phyloP scores from a whole-genome alignment of 345 rosid genomes.

The Litchi chinensis region DNA sequence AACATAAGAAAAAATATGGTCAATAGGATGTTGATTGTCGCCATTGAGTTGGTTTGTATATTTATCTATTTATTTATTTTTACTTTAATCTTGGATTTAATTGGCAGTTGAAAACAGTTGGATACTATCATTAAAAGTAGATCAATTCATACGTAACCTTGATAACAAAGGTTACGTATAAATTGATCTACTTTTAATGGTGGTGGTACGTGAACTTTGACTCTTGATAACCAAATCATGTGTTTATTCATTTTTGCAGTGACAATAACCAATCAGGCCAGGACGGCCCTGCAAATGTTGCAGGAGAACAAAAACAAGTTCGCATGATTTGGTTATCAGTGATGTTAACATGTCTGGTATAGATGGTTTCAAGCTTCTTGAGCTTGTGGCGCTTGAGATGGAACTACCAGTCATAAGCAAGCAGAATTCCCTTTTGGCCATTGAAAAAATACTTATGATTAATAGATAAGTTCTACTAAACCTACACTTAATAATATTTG shows the following conservation, averaged over 20 bases:
- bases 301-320: conserved; percentile 53
- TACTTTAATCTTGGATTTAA: not conserved
- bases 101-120: conserved; percentile 7
- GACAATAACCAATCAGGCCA: conserved; percentile 58
- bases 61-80: no score
- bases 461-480: no score
- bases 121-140: no score
- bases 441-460: no score
- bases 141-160: no score
- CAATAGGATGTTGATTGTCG: not conserved
- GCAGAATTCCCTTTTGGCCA: conserved; percentile 15
- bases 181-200: conserved; percentile 16
- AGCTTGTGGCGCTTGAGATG: conserved; percentile 82
- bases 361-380: conserved; percentile 81
- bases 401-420: conserved; percentile 83
- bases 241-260: conserved; percentile 42
- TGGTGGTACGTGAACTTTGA: not conserved
- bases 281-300: conserved; percentile 53
- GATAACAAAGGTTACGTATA: conserved; percentile 3
- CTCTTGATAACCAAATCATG: no score
- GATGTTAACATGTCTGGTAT: conserved; percentile 85
- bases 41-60: not conserved
- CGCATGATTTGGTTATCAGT: conserved; percentile 60
- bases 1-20: not conserved
- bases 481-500: conserved; percentile 6